Percentiles rank a stretch among this genome's conserved stretches.
Conservation (phyloP, 2,329 filamentous ascomycete species). For the Teratosphaeria viscida region DNA sequence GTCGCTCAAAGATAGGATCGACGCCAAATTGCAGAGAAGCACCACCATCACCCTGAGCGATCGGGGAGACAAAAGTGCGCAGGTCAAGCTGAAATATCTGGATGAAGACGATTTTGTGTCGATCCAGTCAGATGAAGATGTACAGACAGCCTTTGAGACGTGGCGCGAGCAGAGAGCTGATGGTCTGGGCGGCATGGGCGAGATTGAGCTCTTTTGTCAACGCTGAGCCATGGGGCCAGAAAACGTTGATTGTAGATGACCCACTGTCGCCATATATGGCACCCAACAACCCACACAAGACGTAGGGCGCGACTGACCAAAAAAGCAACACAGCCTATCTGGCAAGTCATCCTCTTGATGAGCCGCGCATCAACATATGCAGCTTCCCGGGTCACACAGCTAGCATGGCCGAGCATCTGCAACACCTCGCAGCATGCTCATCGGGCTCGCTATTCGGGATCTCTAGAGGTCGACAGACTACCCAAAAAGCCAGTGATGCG, state of each 20-base stretch:
- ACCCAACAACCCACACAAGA: not conserved
- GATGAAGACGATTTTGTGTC: slow-evolving; percentile 91
- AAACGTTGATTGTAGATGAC: not conserved
- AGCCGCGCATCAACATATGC: not conserved
- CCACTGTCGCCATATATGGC: not conserved
- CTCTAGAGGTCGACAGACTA: not conserved
- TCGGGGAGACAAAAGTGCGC: slow-evolving; percentile 25
- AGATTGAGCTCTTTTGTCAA: slow-evolving; percentile 80
- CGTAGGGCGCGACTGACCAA: not conserved
- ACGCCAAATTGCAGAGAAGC: slow-evolving; percentile 82
- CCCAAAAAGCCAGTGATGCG: not conserved
- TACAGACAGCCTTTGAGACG: slow-evolving; percentile 88
- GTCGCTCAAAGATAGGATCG: slow-evolving; percentile 86
- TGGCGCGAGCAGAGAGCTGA: slow-evolving; percentile 67
- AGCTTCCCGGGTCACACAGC: not conserved
- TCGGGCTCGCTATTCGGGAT: not conserved
- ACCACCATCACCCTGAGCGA: slow-evolving; percentile 74
- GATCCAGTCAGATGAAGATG: slow-evolving; percentile 91
- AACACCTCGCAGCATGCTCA: not conserved
- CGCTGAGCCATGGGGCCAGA: slow-evolving; percentile 25
- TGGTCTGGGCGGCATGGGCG: slow-evolving; percentile 49
- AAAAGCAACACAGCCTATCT: not conserved
- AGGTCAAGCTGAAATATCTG: slow-evolving; percentile 77
- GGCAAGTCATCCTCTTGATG: not conserved
- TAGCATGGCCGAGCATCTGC: not conserved